These are phyloP conservation scores for Margaritispora aquatica DNA, from an alignment of 495 filamentous ascomycete genomes.

Conservation along the genomic window DNA sequence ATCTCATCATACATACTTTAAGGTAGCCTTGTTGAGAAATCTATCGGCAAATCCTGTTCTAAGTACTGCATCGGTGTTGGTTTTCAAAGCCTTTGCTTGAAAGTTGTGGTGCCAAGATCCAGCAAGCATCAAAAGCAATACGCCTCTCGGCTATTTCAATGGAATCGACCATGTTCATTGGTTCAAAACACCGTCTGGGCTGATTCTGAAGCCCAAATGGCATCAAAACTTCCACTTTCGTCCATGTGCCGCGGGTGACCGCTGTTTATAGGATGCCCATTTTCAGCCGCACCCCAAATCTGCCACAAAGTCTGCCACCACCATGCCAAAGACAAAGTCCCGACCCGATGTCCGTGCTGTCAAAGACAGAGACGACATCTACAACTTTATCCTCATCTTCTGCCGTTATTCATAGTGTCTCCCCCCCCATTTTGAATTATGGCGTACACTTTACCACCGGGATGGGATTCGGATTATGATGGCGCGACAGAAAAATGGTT, in stretches of 20 bases:
- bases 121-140: neutral
- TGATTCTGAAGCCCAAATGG: neutral
- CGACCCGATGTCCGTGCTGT: neutral
- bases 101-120: neutral
- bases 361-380: neutral
- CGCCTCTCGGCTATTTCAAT: neutral
- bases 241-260: neutral
- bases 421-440: neutral
- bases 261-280: neutral
- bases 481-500: conserved; percentile 1
- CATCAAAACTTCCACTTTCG: neutral
- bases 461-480: conserved; percentile 8
- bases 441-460: neutral
- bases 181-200: neutral
- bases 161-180: neutral
- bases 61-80: neutral
- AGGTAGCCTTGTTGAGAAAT: neutral
- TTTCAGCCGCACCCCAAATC: neutral
- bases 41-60: no score
- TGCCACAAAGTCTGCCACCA: neutral
- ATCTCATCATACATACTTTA: no score
- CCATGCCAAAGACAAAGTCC: no score
- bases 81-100: neutral
- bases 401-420: neutral
- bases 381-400: neutral